Evolutionary conservation across 108 stramenopile species (phyloP).

Genomic region (Pseudonitzschia multistriata): DNA sequence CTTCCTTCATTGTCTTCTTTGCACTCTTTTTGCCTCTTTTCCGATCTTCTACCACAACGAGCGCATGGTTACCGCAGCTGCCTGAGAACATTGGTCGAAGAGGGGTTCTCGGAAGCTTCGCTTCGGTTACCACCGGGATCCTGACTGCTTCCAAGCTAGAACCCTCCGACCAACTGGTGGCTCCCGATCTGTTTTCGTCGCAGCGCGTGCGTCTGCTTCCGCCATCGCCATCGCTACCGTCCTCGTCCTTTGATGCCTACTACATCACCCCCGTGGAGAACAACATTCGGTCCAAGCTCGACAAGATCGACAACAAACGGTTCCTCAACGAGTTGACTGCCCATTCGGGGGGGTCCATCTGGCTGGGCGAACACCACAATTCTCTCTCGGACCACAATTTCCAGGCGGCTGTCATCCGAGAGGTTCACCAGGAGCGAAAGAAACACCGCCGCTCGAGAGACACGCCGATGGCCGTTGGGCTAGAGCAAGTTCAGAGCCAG

Average conservation of each 20-base stretch:
- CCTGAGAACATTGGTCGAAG: background rate
- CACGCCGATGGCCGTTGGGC: conserved; percentile 57
- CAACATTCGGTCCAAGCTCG: conserved; percentile 32
- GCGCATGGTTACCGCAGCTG: background rate
- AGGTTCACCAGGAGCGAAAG: conserved; percentile 35
- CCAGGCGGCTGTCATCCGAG: conserved; percentile 50
- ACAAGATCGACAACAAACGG: conserved; percentile 20
- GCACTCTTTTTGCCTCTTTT: background rate
- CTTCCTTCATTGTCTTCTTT: background rate
- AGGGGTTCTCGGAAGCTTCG: background rate
- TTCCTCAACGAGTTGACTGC: conserved; percentile 21
- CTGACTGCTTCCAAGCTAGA: background rate
- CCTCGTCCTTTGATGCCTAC: conserved; percentile 26
- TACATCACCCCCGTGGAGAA: conserved; percentile 41
- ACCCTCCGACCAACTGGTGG: background rate
- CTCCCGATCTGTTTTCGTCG: background rate
- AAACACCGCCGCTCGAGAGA: background rate
- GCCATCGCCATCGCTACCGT: background rate
- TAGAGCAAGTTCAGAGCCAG: conserved; percentile 71
- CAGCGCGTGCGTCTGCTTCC: background rate
- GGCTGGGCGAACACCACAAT: conserved; percentile 79
- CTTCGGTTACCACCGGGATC: background rate
- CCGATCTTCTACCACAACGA: background rate
- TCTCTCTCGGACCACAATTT: conserved; percentile 56
- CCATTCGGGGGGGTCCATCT: conserved; percentile 33